Conservation (phyloP, 805 yeast species). For the Lipomyces orientalis region DNA sequence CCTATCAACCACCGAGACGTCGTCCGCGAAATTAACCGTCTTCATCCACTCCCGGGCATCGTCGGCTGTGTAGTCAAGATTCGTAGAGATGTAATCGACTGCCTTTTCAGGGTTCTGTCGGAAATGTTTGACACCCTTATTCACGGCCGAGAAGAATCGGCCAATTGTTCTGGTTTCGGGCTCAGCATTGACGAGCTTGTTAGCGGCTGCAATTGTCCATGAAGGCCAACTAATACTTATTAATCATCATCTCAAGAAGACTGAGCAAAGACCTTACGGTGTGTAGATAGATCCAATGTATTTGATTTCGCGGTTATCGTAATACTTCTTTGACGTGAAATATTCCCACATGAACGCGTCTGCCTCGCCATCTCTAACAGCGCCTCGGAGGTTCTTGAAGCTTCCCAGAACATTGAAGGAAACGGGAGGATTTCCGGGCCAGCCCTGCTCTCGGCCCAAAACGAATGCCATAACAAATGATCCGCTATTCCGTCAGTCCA, state of each 20-base stretch:
- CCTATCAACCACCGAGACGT: slow-evolving; percentile 57
- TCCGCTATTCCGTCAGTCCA: slow-evolving; percentile 51
- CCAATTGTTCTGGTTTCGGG: slow-evolving; percentile 31
- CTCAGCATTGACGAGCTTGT: slow-evolving; percentile 48
- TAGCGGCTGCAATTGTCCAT: slow-evolving; percentile 75
- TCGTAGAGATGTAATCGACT: slow-evolving; percentile 62
- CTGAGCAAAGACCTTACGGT: slow-evolving; percentile 53
- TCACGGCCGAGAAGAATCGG: slow-evolving; percentile 51
- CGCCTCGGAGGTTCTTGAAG: slow-evolving; percentile 76
- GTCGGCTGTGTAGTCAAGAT: slow-evolving; percentile 74
- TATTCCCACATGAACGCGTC: slow-evolving; percentile 98
- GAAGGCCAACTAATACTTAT: slow-evolving; percentile 69
- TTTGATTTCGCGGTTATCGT: slow-evolving; percentile 79
- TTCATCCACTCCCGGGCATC: slow-evolving; percentile 85
- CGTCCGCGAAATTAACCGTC: slow-evolving; percentile 68
- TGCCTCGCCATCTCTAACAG: slow-evolving; percentile 67
- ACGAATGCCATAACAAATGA: slow-evolving; percentile 91
- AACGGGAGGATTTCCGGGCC: slow-evolving; percentile 48
- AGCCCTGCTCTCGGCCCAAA: slow-evolving; percentile 65
- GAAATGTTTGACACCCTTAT: slow-evolving; percentile 73
- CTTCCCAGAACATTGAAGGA: slow-evolving; percentile 60
- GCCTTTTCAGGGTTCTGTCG: slow-evolving; percentile 66
- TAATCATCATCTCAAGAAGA: background rate
- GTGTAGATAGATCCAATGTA: slow-evolving; percentile 86
- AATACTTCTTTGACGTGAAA: slow-evolving; percentile 85